Evolutionary conservation across 345 rosid species (phyloP), one percentile per base, ranked within the genome.

Genomic region (Erysimum cheiranthoides): DNA sequence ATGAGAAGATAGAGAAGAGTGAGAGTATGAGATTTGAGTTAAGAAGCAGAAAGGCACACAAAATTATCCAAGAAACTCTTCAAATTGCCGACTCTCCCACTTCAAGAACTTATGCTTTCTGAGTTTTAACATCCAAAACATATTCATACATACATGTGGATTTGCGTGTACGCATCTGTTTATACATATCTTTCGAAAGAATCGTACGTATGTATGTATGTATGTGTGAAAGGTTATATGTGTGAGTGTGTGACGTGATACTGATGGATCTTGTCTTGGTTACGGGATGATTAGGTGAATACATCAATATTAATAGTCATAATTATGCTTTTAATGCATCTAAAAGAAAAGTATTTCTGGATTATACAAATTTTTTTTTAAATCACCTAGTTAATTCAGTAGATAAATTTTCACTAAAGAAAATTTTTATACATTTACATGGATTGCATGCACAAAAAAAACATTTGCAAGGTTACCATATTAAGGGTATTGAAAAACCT

Each of bases 1-100:
- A 91, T 57, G 90, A 91, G 66, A 91, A 87, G 91, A 84, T 93
- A 49, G 96, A 91, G 56, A 93, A 93, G 85, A 93, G 90, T 69
- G 94, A 91, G n/a, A 93, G 98, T 80, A 93, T 90, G 97, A 88
- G 96, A 65, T 75, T 87, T 53, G 98, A 93, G 79, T 84, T 93
- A 1, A 84, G 86, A 77, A 93, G 97, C 88, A 84, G 86, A 77
- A 91, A 89, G 77, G 97, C 98, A 8, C 74, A 80, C 45, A 91
- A 88, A 80, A 84, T 93, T 31, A 87, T 93, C 46, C 81, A 93
- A 34, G 51, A 87, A 52, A 93, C 97, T 36, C 76, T 93, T 59
- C 81, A 85, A 67, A 83, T 91, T 74, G 98, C 96, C 0, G 94
- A 93, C 70, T 91, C 97, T 13, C 96, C 96, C 4, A 83, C 46